Evolutionary conservation across 345 rosid genomes (phyloP).

Genomic region (Arabidopsis arenosa): DNA sequence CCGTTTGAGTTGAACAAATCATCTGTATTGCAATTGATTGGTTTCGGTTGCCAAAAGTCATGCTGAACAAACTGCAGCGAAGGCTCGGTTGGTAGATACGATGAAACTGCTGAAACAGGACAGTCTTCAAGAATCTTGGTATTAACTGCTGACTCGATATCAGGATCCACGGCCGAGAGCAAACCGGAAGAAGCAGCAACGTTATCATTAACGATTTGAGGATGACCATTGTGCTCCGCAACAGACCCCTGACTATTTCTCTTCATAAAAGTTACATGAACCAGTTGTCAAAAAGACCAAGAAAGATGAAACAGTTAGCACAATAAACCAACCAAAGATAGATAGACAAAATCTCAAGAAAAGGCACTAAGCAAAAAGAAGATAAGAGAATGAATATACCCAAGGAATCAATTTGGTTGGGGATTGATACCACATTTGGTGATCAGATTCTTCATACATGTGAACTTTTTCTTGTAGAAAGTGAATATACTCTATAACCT

Average conservation of each 20-base stretch:
- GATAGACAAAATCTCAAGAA: neutral
- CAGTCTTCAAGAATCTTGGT: conserved; percentile 48
- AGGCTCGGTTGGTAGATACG: conserved; percentile 48
- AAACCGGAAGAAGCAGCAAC: conserved; percentile 45
- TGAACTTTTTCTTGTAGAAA: conserved; percentile 74
- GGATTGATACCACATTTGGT: conserved; percentile 66
- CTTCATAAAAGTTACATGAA: conserved; percentile 48
- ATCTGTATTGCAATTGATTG: conserved; percentile 36
- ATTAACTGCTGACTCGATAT: conserved; percentile 47
- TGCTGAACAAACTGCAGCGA: conserved; percentile 48
- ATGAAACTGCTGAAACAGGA: conserved; percentile 38
- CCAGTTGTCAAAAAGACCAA: neutral
- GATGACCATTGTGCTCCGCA: conserved; percentile 52
- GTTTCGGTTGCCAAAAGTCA: conserved; percentile 19
- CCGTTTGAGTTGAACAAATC: conserved; percentile 43
- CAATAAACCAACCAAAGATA: conserved; percentile 1
- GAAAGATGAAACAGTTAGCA: neutral
- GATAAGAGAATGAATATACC: conserved; percentile 49
- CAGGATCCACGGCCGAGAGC: conserved; percentile 53
- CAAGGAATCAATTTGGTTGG: conserved; percentile 70
- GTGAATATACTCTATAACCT: conserved; percentile 85
- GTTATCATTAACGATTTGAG: conserved; percentile 53
- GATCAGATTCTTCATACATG: conserved; percentile 65
- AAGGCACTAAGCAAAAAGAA: neutral
- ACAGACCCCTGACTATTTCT: conserved; percentile 52